Conservation (phyloP, 805 yeast species). For the Saccharomycopsis javanensis region DNA sequence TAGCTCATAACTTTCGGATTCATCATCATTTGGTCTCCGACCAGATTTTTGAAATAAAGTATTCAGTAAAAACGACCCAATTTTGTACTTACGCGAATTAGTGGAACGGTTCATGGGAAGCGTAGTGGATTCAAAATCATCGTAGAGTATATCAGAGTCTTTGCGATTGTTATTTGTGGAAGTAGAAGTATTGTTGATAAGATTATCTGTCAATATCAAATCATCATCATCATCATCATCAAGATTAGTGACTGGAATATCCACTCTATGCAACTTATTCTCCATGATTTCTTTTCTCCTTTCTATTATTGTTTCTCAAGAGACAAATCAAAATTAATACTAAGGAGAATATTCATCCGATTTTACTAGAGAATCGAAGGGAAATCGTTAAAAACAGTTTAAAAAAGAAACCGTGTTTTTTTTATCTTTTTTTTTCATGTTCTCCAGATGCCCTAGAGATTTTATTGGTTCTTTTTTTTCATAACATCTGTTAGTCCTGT, state of each 20-base stretch:
- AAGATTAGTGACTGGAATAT: conserved; percentile 46
- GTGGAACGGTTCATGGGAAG: not conserved
- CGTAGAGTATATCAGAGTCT: not conserved
- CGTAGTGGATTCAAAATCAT: not conserved
- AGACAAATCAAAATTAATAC: too few relatives aligned
- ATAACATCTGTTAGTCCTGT: too few relatives aligned
- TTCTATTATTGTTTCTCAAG: too few relatives aligned
- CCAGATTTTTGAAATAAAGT: not conserved
- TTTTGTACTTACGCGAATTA: conserved; percentile 1
- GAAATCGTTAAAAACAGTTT: too few relatives aligned
- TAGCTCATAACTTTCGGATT: conserved; percentile 20
- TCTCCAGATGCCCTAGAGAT: too few relatives aligned
- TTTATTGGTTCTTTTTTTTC: too few relatives aligned
- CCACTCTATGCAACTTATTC: conserved; percentile 27
- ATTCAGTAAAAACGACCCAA: not conserved
- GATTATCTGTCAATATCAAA: conserved; percentile 16
- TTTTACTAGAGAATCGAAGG: too few relatives aligned
- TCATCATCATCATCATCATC: conserved; percentile 34
- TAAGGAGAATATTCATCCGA: too few relatives aligned
- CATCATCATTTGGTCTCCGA: conserved; percentile 4
- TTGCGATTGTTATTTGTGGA: conserved; percentile 18
- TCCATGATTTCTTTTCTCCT: not conserved
- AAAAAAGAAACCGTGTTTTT: too few relatives aligned
- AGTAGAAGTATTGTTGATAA: conserved; percentile 17
- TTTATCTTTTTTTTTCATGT: too few relatives aligned